phyloP scores from a whole-genome alignment of 345 rosid genomes.

The Lepidium africanum region DNA sequence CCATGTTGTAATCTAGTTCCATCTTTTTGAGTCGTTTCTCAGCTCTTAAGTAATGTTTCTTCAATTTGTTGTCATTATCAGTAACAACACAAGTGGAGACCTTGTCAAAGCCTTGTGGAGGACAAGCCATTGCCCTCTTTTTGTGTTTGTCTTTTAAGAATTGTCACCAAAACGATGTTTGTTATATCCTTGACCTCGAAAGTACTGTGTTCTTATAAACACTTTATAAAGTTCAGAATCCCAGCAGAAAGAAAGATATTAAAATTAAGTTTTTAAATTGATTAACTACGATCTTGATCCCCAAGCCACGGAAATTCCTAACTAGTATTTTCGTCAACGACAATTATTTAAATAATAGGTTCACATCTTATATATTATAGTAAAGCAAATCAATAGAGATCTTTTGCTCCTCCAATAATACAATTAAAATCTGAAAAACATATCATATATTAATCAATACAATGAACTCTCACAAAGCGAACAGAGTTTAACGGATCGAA shows the following conservation, averaged over 20 bases:
- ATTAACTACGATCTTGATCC: background rate
- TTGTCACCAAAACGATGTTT: background rate
- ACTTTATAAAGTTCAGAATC: background rate
- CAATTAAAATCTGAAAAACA: no score
- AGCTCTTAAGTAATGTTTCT: constrained; percentile 5
- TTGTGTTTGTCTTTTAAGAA: background rate
- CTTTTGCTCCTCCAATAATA: no score
- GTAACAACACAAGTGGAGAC: background rate
- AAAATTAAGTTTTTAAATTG: background rate
- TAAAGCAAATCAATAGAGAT: no score
- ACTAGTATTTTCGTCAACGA: background rate
- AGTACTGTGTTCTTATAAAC: background rate
- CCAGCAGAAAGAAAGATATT: background rate
- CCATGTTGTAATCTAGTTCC: background rate
- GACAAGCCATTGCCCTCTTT: background rate
- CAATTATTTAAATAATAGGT: background rate
- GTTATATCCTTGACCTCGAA: background rate
- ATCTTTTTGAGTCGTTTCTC: constrained; percentile 6
- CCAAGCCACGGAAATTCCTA: constrained; percentile 1
- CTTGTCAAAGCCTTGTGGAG: background rate
- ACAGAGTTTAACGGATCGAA: no score
- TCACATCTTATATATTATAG: no score
- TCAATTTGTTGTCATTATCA: background rate
- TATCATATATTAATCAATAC: no score
- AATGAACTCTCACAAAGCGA: no score